Evolutionary conservation across 2,329 filamentous ascomycete species (phyloP).

Genomic region (Cercospora zeina): DNA sequence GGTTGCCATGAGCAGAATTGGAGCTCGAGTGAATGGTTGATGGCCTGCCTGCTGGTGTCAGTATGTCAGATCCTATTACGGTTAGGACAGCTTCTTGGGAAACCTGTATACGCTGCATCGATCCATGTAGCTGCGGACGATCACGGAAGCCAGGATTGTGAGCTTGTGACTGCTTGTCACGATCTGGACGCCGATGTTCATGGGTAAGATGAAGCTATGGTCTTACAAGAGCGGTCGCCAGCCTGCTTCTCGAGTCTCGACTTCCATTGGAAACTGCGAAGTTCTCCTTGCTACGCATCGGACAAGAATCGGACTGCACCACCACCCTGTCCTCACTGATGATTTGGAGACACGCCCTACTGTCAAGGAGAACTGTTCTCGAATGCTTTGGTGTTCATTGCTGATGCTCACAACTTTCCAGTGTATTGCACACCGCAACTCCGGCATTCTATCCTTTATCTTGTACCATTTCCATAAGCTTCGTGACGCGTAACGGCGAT

Average conservation of each 20-base stretch:
- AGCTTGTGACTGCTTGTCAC: slow-evolving; percentile 1
- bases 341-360: not conserved
- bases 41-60: not conserved
- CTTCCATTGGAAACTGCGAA: not conserved
- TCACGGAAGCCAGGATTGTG: not conserved
- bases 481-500: slow-evolving; percentile 11
- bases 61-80: not conserved
- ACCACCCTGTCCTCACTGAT: not conserved
- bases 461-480: slow-evolving; percentile 14
- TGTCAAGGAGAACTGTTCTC: not conserved
- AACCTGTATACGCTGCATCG: not conserved
- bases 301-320: not conserved
- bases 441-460: slow-evolving; percentile 13
- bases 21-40: not conserved
- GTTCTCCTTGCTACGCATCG: not conserved
- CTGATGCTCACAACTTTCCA: not conserved
- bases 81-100: not conserved
- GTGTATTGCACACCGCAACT: not conserved
- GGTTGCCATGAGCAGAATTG: not conserved
- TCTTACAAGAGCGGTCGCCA: slow-evolving; percentile 4
- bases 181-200: not conserved
- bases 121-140: not conserved
- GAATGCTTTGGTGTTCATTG: not conserved
- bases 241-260: not conserved
- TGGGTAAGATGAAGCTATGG: slow-evolving; percentile 3